Percentiles rank a stretch among this genome's conserved stretches.
phyloP scores from a whole-genome alignment of 2,329 filamentous ascomycete genomes.

The Diaporthe eres region DNA sequence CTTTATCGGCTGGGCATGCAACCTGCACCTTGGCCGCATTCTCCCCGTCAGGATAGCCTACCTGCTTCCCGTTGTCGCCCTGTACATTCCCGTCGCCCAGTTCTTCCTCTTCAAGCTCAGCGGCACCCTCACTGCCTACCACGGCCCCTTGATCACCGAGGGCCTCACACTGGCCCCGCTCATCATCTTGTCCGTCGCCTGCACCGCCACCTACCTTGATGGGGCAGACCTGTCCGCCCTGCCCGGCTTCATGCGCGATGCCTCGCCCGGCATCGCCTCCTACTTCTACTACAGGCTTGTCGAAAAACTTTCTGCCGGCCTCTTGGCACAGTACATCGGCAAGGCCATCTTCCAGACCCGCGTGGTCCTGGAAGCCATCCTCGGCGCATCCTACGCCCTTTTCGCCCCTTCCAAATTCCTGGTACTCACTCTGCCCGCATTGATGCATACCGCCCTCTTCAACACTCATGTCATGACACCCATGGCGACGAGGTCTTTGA shows the following conservation, averaged over 20 bases:
- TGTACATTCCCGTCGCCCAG: constrained; percentile 82
- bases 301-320: constrained; percentile 56
- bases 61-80: constrained; percentile 79
- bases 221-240: constrained; percentile 68
- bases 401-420: constrained; percentile 79
- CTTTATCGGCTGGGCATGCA: constrained; percentile 80
- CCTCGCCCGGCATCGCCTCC: constrained; percentile 74
- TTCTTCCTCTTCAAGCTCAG: constrained; percentile 79
- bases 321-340: constrained; percentile 69
- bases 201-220: constrained; percentile 76
- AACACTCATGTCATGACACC: constrained; percentile 82
- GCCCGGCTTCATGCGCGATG: constrained; percentile 72
- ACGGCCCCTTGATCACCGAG: constrained; percentile 84
- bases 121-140: constrained; percentile 73
- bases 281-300: constrained; percentile 75
- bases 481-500: constrained; percentile 72
- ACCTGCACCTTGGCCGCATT: constrained; percentile 66
- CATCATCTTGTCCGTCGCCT: constrained; percentile 73
- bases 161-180: constrained; percentile 79
- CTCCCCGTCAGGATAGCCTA: constrained; percentile 64
- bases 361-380: constrained; percentile 77
- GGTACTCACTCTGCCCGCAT: constrained; percentile 76
- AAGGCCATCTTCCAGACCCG: constrained; percentile 76
- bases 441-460: constrained; percentile 78
- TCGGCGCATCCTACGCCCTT: constrained; percentile 75